Conservation (phyloP, 192 early-diverging fungal genomes). For the Glomus cerebriforme region DNA sequence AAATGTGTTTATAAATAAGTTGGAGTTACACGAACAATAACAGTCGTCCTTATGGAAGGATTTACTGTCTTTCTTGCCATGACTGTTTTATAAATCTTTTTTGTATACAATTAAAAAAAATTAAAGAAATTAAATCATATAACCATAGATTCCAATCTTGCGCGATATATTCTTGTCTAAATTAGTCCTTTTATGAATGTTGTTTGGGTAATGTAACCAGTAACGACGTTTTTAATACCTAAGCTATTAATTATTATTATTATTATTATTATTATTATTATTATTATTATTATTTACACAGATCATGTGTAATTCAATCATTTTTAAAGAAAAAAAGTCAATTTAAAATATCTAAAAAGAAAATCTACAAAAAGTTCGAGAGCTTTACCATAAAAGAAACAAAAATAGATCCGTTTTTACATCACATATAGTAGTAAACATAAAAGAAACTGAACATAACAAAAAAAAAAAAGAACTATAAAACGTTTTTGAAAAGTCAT, state of each 20-base stretch:
- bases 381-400: not conserved
- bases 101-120: too few species aligned
- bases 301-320: not conserved
- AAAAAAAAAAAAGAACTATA: not conserved
- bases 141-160: too few species aligned
- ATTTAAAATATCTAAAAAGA: not conserved
- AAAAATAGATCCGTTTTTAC: not conserved
- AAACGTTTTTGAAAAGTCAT: not conserved
- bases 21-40: too few species aligned
- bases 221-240: not conserved
- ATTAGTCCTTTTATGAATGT: too few species aligned
- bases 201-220: too few species aligned
- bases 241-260: not conserved
- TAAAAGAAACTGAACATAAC: not conserved
- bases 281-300: not conserved
- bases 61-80: too few species aligned
- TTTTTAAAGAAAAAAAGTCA: not conserved
- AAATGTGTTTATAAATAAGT: too few species aligned
- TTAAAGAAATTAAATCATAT: too few species aligned
- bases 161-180: too few species aligned
- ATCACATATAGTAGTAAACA: not conserved
- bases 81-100: too few species aligned
- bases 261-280: too few species aligned
- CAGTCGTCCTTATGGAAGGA: too few species aligned
- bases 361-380: not conserved